Evolutionary conservation across 495 filamentous ascomycete species (phyloP), one percentile per base, ranked within the genome.

Genomic region (Talaromyces thailandensis): DNA sequence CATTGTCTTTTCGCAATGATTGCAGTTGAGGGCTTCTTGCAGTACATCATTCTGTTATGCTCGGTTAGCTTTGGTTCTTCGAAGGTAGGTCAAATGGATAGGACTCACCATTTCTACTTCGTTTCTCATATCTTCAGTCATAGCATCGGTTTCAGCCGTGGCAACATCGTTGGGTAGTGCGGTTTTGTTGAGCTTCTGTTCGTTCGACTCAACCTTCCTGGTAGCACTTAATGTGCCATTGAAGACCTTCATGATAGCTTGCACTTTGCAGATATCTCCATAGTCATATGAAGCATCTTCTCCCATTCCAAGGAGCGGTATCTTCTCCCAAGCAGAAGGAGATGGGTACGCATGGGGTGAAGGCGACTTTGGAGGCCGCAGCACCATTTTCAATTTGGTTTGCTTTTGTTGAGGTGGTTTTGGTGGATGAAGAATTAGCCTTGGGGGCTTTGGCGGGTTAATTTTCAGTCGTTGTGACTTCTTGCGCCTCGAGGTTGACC

Each of bases 21-120:
- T 67, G 59, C 74, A 75, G 40, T 59, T 53, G 9, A 76, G 67
- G 31, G 72, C 74, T 65, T 75, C 73, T 57, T 71, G 64, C 26
- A 75, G 63, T 4, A 66, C 64, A 25, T 48, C 37, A n/a, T 63
- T 65, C 66, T 65, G 8, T 35, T 5, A 16, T 5, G 12, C 14
- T 12, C 7, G n/a, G 29, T 57, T 5, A 61, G 43, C 9, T 23
- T n/a, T 37, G 3, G 37, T 28, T 26, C 24, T 14, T 37, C 3
- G 4, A 50, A 60, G 4, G 14, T 4, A 35, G n/a, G 12, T 58
- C 7, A 35, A 9, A 40, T 32, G 5, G 31, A 40, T 16, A 32
- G 12, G 6, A 56, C 53, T 8, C 60, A 67, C 66, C 58, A 63
- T 58, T 56, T 65, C 61, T 24, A 48, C 7, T 32, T 67, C 51